Conservation (phyloP, 306 rosid genomes). For the Quercus glauca region DNA sequence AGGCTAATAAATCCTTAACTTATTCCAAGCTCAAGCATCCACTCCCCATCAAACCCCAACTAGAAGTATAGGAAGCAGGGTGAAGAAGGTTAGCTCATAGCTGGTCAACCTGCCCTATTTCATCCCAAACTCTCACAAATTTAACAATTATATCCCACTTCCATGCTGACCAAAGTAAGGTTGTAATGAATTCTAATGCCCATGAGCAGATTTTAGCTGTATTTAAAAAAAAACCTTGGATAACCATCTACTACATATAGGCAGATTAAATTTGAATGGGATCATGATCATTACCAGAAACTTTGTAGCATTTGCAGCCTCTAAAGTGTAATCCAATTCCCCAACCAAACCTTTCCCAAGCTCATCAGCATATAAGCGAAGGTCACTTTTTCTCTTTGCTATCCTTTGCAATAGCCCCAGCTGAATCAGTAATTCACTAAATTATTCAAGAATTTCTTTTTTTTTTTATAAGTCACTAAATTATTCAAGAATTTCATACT, state of each 20-base stretch:
- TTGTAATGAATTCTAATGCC: background rate
- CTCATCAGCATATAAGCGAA: conserved; percentile 92
- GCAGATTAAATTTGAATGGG: background rate
- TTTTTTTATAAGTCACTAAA: no score
- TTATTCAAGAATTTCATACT: conserved; percentile 19
- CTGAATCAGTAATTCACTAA: conserved; percentile 45
- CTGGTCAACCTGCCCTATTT: background rate
- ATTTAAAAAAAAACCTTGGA: background rate
- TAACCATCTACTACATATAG: background rate
- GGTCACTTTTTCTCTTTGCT: conserved; percentile 86
- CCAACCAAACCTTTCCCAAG: conserved; percentile 90
- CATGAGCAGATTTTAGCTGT: background rate
- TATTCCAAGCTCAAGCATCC: background rate
- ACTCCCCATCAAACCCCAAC: background rate
- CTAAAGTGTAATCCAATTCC: conserved; percentile 81
- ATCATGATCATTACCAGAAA: conserved; percentile 58
- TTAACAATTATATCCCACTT: background rate
- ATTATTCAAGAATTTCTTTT: conserved; percentile 22
- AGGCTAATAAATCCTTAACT: background rate
- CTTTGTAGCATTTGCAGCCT: conserved; percentile 84
- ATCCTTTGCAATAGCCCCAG: conserved; percentile 79
- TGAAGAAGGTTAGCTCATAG: background rate
- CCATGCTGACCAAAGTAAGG: background rate
- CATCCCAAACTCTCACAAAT: background rate
- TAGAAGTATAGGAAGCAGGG: background rate